Conservation (phyloP, 2,329 filamentous ascomycete genomes). For the Penicillium freii region DNA sequence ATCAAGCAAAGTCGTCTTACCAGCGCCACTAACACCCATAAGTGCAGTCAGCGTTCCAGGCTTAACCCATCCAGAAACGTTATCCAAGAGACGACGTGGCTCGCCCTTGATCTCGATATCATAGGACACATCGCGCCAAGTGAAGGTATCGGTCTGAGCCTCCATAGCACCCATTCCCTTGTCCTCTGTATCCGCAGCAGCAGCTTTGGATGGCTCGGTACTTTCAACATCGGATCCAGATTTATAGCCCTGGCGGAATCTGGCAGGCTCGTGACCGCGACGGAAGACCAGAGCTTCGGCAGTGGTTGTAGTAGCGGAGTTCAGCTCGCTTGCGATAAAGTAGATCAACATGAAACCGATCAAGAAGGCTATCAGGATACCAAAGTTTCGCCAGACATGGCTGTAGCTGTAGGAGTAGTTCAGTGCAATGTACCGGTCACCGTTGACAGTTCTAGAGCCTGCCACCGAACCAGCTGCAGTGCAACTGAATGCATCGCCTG, state of each 20-base stretch:
- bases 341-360: constrained; percentile 61
- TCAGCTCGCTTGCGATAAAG: constrained; percentile 45
- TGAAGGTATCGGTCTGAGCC: constrained; percentile 70
- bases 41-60: constrained; percentile 84
- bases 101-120: constrained; percentile 75
- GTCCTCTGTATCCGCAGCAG: not conserved
- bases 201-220: not conserved
- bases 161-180: constrained; percentile 42
- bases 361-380: constrained; percentile 64
- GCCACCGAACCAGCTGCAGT: constrained; percentile 56
- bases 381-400: constrained; percentile 68
- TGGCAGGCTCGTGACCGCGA: constrained; percentile 46
- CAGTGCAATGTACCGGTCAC: constrained; percentile 56
- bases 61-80: constrained; percentile 90
- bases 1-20: constrained; percentile 86
- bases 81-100: constrained; percentile 70
- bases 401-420: constrained; percentile 57
- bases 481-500: constrained; percentile 52
- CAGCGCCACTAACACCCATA: constrained; percentile 86
- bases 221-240: constrained; percentile 50
- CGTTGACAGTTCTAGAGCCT: constrained; percentile 55
- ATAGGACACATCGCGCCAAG: constrained; percentile 78
- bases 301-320: constrained; percentile 67
- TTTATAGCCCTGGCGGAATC: constrained; percentile 4
- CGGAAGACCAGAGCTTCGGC: constrained; percentile 75